Percentiles rank a stretch among this genome's conserved stretches.
These are phyloP conservation scores for Phlegmacium glaucopus DNA, from an alignment of 768 basidiomycete genomes.

Conservation along the genomic window DNA sequence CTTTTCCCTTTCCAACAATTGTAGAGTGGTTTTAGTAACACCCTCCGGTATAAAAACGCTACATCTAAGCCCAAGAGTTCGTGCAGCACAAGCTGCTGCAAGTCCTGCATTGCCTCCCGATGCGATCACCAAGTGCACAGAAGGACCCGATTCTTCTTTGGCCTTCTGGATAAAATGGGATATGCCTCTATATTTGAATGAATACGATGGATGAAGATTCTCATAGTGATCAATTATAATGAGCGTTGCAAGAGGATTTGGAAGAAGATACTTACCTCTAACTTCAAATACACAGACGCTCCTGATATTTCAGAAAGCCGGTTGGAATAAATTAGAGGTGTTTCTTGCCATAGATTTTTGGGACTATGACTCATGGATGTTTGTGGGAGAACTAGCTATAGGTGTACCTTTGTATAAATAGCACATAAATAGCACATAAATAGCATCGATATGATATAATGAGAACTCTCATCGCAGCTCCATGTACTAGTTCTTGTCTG, in stretches of 20 bases:
- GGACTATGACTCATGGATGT: not conserved
- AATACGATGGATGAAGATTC: slow-evolving; percentile 71
- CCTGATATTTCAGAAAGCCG: slow-evolving; percentile 51
- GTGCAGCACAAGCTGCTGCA: slow-evolving; percentile 63
- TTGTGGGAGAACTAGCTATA: not conserved
- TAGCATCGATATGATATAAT: too few species aligned
- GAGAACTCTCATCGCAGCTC: too few species aligned
- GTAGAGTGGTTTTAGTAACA: slow-evolving; percentile 44
- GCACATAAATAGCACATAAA: too few species aligned
- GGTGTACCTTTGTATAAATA: too few species aligned
- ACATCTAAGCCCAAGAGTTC: slow-evolving; percentile 51
- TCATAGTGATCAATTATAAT: slow-evolving; percentile 20
- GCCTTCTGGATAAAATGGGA: slow-evolving; percentile 57
- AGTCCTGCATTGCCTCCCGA: slow-evolving; percentile 83
- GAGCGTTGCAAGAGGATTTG: not conserved
- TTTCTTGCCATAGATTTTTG: slow-evolving; percentile 50
- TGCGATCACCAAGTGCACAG: slow-evolving; percentile 62
- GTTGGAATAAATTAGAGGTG: slow-evolving; percentile 61
- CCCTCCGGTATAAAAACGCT: slow-evolving; percentile 65
- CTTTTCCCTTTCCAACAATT: slow-evolving; percentile 47
- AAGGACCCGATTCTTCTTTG: slow-evolving; percentile 45
- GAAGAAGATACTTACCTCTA: slow-evolving; percentile 50
- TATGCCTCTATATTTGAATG: slow-evolving; percentile 76
- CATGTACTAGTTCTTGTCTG: too few species aligned
- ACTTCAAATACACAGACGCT: slow-evolving; percentile 62